A percentile compares a stretch with the other conserved stretches of the same genome.
Conservation (phyloP, 1,284 basidiomycete genomes). For the Ceratobasidium sp. region DNA sequence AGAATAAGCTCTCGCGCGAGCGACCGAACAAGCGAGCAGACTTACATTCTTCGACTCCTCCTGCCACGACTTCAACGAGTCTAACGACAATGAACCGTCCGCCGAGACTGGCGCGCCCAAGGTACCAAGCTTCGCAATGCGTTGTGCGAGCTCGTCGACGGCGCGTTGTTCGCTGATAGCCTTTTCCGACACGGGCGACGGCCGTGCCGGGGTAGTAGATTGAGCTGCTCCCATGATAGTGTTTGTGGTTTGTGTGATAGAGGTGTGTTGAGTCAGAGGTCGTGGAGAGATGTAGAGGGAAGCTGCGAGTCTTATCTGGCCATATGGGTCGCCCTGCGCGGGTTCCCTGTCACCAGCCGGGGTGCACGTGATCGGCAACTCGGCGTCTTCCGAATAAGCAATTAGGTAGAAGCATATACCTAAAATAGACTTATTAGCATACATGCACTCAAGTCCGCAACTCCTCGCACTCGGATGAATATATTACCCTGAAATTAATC, state of each 20-base stretch:
- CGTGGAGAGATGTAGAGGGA: conserved; percentile 2
- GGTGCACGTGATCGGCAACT: conserved; percentile 29
- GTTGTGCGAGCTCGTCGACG: conserved; percentile 55
- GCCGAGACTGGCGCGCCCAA: conserved; percentile 55
- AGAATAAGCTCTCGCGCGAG: background rate
- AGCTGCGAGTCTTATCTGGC: conserved; percentile 25
- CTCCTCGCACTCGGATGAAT: too few species aligned
- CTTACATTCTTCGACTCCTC: conserved; percentile 61
- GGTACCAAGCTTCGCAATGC: conserved; percentile 49
- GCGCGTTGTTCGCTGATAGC: conserved; percentile 54
- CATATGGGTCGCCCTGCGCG: conserved; percentile 36
- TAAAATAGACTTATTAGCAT: too few species aligned
- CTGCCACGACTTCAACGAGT: conserved; percentile 77
- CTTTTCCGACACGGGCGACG: conserved; percentile 38
- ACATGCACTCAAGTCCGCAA: too few species aligned
- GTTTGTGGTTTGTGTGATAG: background rate
- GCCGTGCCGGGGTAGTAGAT: background rate
- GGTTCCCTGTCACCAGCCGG: conserved; percentile 19
- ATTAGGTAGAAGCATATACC: background rate
- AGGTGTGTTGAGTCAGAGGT: conserved; percentile 14
- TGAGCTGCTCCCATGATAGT: conserved; percentile 36
- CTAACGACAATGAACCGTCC: conserved; percentile 71
- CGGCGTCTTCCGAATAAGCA: conserved; percentile 1
- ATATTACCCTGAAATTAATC: too few species aligned
- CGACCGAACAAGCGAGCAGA: conserved; percentile 32